Percentiles rank a stretch among this genome's conserved stretches.
These are phyloP conservation scores for Venturia pyrina DNA, from an alignment of 2,329 filamentous ascomycete species.

Conservation along the genomic window DNA sequence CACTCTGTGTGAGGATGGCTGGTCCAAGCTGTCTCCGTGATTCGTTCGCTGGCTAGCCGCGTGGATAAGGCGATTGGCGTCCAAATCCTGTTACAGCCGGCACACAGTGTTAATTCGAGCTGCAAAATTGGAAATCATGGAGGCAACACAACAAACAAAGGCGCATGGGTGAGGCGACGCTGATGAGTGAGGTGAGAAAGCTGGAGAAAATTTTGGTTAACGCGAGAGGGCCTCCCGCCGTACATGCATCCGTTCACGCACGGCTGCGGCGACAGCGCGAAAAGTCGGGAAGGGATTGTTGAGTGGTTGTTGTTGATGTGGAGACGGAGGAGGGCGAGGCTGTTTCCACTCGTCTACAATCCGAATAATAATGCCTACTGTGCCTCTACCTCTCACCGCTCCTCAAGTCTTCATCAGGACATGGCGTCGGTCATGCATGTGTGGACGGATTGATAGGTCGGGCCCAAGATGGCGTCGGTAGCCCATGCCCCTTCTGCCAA, in stretches of 20 bases:
- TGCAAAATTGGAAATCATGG: neutral
- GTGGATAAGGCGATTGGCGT: conserved; percentile 5
- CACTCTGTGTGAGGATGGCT: conserved; percentile 2
- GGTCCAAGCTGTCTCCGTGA: neutral
- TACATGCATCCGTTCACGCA: neutral
- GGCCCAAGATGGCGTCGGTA: neutral
- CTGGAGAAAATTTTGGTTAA: neutral
- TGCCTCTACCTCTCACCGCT: too few species aligned
- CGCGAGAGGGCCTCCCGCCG: neutral
- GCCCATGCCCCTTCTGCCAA: neutral
- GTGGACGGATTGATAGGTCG: neutral
- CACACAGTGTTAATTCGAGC: neutral
- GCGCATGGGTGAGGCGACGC: neutral
- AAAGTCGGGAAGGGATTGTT: neutral
- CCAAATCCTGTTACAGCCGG: neutral
- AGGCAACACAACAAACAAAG: neutral
- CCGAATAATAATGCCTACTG: too few species aligned
- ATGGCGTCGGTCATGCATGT: neutral
- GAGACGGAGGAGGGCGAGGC: neutral
- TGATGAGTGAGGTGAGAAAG: neutral
- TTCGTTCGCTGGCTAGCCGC: neutral
- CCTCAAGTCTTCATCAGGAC: neutral
- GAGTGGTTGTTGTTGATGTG: neutral
- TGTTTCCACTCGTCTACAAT: neutral
- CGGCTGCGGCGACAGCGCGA: neutral